Conservation (phyloP, 306 rosid genomes). For the Prunus campanulata region DNA sequence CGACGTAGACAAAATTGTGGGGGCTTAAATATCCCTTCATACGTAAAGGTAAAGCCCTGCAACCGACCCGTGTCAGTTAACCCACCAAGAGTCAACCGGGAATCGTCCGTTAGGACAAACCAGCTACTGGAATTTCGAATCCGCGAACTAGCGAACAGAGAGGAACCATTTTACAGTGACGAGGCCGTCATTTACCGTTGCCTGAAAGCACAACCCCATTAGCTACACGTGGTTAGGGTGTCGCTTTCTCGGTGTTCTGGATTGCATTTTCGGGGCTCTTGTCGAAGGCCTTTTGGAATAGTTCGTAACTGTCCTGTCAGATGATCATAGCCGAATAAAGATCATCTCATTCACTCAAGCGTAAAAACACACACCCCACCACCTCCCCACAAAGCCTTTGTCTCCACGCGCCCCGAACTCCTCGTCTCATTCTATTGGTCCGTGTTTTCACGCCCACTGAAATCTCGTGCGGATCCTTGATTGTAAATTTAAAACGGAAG, state of each 20-base stretch:
- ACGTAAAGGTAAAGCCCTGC: slow-evolving; percentile 8
- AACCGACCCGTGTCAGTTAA: slow-evolving; percentile 41
- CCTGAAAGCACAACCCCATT: slow-evolving; percentile 20
- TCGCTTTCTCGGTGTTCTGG: slow-evolving; percentile 29
- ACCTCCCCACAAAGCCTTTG: not conserved
- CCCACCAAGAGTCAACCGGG: slow-evolving; percentile 29
- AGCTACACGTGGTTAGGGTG: slow-evolving; percentile 32
- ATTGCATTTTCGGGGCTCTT: slow-evolving; percentile 20
- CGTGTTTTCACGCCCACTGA: slow-evolving; percentile 20
- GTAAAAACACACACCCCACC: slow-evolving; percentile 1
- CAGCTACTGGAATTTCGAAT: slow-evolving; percentile 47
- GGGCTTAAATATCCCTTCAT: slow-evolving; percentile 6
- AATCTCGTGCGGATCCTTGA: not conserved
- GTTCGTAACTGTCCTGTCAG: slow-evolving; percentile 47
- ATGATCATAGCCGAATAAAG: slow-evolving; percentile 44
- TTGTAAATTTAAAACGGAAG: slow-evolving; percentile 8
- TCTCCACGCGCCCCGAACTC: not conserved
- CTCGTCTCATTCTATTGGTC: not conserved
- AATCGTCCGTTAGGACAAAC: slow-evolving; percentile 32
- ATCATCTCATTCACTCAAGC: slow-evolving; percentile 33
- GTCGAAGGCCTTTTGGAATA: slow-evolving; percentile 33
- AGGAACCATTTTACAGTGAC: slow-evolving; percentile 13
- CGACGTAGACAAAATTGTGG: slow-evolving; percentile 38
- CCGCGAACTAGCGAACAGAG: slow-evolving; percentile 17
- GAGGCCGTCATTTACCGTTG: not conserved